Conservation (phyloP, 805 yeast genomes). For the Osmozyma mogii region DNA sequence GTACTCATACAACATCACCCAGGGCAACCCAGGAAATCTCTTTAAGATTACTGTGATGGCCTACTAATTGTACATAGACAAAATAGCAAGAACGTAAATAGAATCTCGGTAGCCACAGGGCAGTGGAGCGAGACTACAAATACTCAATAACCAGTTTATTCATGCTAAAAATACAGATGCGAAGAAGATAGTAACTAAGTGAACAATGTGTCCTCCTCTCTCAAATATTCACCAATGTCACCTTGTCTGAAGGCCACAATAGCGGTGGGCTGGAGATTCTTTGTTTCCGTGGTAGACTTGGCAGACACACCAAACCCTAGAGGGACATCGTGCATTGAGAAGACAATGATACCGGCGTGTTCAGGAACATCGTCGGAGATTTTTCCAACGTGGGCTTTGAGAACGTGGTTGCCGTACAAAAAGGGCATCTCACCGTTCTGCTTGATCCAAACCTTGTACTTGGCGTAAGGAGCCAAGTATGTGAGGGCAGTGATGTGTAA, state of each 20-base stretch:
- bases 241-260: conserved; percentile 95
- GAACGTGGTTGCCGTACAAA: conserved; percentile 89
- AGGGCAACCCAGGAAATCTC: conserved; percentile 34
- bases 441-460: conserved; percentile 93
- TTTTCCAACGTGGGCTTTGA: conserved; percentile 94
- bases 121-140: neutral
- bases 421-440: conserved; percentile 98
- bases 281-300: conserved; percentile 81
- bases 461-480: conserved; percentile 78
- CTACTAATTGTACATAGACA: conserved; percentile 10
- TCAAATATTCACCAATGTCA: conserved; percentile 94
- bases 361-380: conserved; percentile 98
- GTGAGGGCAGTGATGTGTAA: conserved; percentile 88
- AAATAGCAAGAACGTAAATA: conserved; percentile 7
- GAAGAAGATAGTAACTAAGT: conserved; percentile 36
- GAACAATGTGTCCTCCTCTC: conserved; percentile 95
- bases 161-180: conserved; percentile 6
- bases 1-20: conserved; percentile 23
- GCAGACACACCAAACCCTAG: conserved; percentile 95
- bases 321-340: conserved; percentile 87
- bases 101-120: neutral
- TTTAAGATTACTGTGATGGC: conserved; percentile 23
- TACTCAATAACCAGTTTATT: conserved; percentile 3
- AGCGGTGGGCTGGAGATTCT: conserved; percentile 84
- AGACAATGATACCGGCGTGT: conserved; percentile 91